Base-by-base conservation (phyloP, 2,329 filamentous ascomycete species). In the Tolypocladium tundrense region DNA sequence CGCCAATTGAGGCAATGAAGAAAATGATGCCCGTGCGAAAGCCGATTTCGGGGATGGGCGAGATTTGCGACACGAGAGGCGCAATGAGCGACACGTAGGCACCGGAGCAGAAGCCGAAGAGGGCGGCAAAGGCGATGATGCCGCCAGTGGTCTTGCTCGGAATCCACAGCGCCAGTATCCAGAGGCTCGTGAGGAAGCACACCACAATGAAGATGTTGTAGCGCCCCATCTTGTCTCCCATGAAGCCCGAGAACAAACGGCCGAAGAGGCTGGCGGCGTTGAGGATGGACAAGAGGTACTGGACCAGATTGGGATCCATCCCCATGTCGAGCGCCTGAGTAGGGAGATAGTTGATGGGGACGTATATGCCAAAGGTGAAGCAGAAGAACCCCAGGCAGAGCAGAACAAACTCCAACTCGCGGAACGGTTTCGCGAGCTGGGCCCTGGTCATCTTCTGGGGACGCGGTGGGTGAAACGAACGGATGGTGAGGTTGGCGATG, bases 51-150 rank as follows among this genome's bases (percentile, higher is more conserved):
- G 27, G 8, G 4, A 50, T 33, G 4, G 45, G 45, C 1, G 45
- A 81, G 59, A 87, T 81, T 61, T 86, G 79, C 1, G 70, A 71
- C 5, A 75, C 65, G 1, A 77, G 68, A 1, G 73, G 69, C 9
- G 69, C 67, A 13, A 73, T 66, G 4, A 77, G 64, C 11, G 72
- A 71, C 19, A 76, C 65, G 57, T 73, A 75, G 19, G 73, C 74
- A 24, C 74, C 74, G 0, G 73, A 76, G 56, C 66, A 71, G 68
- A 75, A 75, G 35, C 75, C 76, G 48, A 74, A 78, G 19, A 77
- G 64, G 5, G 70, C 66, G 0, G 74, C 68, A 60, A 76, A 78
- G 1, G 69, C 69, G 40, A 77, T 68, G n/a, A 72, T 60, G 13
- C 66, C 3, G 79, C 73, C 33, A 77, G 60, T 37, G 70, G 71